Evolutionary conservation across 2,329 filamentous ascomycete genomes (phyloP).

Genomic region (Clarireedia sp.): DNA sequence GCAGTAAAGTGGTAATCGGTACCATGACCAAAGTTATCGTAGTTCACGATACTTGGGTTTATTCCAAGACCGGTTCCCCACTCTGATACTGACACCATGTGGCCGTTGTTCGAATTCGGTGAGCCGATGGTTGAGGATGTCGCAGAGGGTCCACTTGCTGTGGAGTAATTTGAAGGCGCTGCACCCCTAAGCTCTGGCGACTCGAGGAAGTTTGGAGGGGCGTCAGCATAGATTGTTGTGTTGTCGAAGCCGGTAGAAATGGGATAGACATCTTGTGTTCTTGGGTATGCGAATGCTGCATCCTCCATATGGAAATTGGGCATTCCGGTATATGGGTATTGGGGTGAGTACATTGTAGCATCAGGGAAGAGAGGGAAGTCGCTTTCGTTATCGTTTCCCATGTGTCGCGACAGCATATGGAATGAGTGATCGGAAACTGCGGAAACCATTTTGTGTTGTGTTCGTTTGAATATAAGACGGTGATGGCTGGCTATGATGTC

Average conservation of each 20-base stretch:
- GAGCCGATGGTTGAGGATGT: slow-evolving; percentile 29
- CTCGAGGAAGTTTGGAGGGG: slow-evolving; percentile 23
- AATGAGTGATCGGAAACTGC: slow-evolving; percentile 70
- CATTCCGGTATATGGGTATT: slow-evolving; percentile 42
- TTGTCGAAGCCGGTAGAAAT: slow-evolving; percentile 40
- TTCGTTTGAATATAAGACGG: slow-evolving; percentile 45
- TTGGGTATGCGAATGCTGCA: slow-evolving; percentile 28
- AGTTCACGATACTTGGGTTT: slow-evolving; percentile 27
- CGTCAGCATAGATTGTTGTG: slow-evolving; percentile 38
- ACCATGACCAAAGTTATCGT: slow-evolving; percentile 21
- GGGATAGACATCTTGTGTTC: slow-evolving; percentile 30
- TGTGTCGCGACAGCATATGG: slow-evolving; percentile 73
- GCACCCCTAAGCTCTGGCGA: slow-evolving; percentile 25
- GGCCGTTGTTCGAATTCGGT: slow-evolving; percentile 26
- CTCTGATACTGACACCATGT: slow-evolving; percentile 23
- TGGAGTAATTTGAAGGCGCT: slow-evolving; percentile 28
- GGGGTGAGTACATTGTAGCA: slow-evolving; percentile 35
- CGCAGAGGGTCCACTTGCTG: slow-evolving; percentile 28
- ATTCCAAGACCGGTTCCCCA: slow-evolving; percentile 27
- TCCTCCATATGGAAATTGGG: slow-evolving; percentile 37
- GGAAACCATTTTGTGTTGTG: slow-evolving; percentile 58
- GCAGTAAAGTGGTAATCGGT: slow-evolving; percentile 27
- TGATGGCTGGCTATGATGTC: slow-evolving; percentile 19
- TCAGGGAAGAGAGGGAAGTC: slow-evolving; percentile 42
- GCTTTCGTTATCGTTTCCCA: slow-evolving; percentile 24